Evolutionary conservation across 139 green algal species (phyloP).

Genomic region (Closterium sp.): DNA sequence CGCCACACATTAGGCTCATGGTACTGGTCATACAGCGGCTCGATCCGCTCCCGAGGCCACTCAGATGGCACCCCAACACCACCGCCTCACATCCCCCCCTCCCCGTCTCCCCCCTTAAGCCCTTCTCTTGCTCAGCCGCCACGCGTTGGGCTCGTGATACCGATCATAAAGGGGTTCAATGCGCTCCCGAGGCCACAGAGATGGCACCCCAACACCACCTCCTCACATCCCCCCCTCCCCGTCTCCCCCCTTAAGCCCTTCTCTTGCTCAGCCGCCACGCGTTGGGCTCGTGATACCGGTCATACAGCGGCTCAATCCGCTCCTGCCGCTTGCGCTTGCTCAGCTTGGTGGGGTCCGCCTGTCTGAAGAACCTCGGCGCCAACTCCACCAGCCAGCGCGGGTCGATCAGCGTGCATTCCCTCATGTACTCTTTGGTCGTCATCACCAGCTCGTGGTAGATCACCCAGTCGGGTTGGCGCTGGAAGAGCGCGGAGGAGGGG

Average conservation of each 20-base stretch:
- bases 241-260: slow-evolving; percentile 6
- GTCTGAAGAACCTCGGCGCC: slow-evolving; percentile 94
- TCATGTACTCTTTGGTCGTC: slow-evolving; percentile 66
- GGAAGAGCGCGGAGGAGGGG: slow-evolving; percentile 59
- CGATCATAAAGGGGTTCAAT: slow-evolving; percentile 96
- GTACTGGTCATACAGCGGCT: slow-evolving; percentile 94
- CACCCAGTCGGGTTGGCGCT: slow-evolving; percentile 84
- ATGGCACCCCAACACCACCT: not conserved
- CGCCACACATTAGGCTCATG: slow-evolving; percentile 71
- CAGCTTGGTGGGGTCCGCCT: slow-evolving; percentile 85
- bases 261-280: slow-evolving; percentile 49
- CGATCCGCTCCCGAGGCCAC: slow-evolving; percentile 89
- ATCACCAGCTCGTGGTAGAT: slow-evolving; percentile 78
- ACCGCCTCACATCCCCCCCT: not conserved
- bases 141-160: slow-evolving; percentile 79
- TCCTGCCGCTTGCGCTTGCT: slow-evolving; percentile 88
- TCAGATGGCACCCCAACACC: slow-evolving; percentile 67
- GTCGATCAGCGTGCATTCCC: slow-evolving; percentile 81
- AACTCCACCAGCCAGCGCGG: slow-evolving; percentile 97
- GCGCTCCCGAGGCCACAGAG: slow-evolving; percentile 65
- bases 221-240: not conserved
- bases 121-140: slow-evolving; percentile 43
- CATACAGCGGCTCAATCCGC: slow-evolving; percentile 95
- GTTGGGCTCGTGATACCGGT: slow-evolving; percentile 84
- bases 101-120: not conserved